Percentiles rank a stretch among this genome's conserved stretches.
phyloP scores from a whole-genome alignment of 78 protist genomes.

The Bodo saltans region DNA sequence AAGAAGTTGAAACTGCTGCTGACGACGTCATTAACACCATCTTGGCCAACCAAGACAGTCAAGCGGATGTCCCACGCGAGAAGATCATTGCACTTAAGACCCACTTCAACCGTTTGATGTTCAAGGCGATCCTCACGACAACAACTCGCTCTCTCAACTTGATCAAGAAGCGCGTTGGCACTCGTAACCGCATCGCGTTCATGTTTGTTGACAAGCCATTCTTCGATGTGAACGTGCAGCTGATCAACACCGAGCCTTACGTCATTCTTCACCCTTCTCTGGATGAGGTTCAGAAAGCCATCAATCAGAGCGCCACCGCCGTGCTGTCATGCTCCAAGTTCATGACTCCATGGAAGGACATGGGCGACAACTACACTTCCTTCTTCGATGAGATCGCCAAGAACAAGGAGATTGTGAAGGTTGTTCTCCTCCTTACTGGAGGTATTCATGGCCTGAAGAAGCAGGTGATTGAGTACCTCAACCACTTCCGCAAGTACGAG shows the following conservation, averaged over 20 bases:
- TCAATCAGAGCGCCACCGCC: constrained; percentile 44
- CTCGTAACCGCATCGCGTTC: constrained; percentile 28
- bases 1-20: constrained; percentile 50
- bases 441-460: constrained; percentile 30
- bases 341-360: constrained; percentile 36
- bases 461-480: constrained; percentile 48
- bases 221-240: constrained; percentile 55
- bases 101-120: constrained; percentile 49
- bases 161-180: constrained; percentile 50
- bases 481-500: constrained; percentile 46
- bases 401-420: constrained; percentile 55
- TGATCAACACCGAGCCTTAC: constrained; percentile 29
- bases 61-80: neutral
- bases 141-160: constrained; percentile 34
- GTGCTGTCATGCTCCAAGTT: constrained; percentile 25
- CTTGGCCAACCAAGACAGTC: neutral
- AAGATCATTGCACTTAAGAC: constrained; percentile 28
- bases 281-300: constrained; percentile 49
- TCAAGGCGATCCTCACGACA: constrained; percentile 44
- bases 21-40: constrained; percentile 39
- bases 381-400: constrained; percentile 41
- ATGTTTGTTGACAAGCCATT: constrained; percentile 39
- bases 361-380: neutral
- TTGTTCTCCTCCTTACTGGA: constrained; percentile 31
- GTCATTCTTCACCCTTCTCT: constrained; percentile 50